Base-by-base conservation (phyloP, 257 asterid genomes). In the Plantago ovata region DNA sequence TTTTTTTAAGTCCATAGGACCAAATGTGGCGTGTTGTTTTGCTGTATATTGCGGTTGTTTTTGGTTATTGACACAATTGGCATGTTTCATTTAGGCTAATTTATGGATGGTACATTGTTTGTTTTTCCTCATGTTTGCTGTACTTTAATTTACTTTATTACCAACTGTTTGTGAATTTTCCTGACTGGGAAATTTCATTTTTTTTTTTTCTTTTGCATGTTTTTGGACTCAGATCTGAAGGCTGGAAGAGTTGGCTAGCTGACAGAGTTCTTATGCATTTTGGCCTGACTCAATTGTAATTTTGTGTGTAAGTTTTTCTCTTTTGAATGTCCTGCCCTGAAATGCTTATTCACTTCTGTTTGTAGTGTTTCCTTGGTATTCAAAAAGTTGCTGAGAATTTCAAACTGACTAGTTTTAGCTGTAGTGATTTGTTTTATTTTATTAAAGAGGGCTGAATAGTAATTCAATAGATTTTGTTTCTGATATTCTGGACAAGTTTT, bases 201-300 rank as follows among this genome's bases (percentile, higher is more conserved):
- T 32, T 58, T 61, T 50, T 62, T 21, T 49, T 51, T 50, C 38
- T 76, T 58, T 15, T 69, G 68, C 75, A 78, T 84, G 73, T 65
- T 73, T 64, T 72, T 56, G 50, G 69, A 42, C 70, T 73, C 78
- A 56, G 81, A 80, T 79, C 87, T 84, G 78, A 66, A 58, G 53
- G 65, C 48, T 51, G 57, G 57, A 39, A 41, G 36, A 63, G 69
- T 32, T 36, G 44, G 28, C 42, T 54, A 14, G 9, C 21, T 14
- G 7, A 48, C 10, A 20, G n/a, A 9, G 10, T 10, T 49, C 6
- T 49, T 49, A 19, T 19, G 12, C 22, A 49, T 28, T 28, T 8
- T 28, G 36, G 16, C 15, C 14, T 41, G 58, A 38, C 58, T 53
- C 13, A 53, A 24, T 0, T 13, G 42, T 32, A 28, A 28, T 40